A percentile compares a stretch with the other conserved stretches of the same genome.
These are phyloP conservation scores for Meira miltonrushii DNA, from an alignment of 1,284 basidiomycete genomes.

Conservation along the genomic window DNA sequence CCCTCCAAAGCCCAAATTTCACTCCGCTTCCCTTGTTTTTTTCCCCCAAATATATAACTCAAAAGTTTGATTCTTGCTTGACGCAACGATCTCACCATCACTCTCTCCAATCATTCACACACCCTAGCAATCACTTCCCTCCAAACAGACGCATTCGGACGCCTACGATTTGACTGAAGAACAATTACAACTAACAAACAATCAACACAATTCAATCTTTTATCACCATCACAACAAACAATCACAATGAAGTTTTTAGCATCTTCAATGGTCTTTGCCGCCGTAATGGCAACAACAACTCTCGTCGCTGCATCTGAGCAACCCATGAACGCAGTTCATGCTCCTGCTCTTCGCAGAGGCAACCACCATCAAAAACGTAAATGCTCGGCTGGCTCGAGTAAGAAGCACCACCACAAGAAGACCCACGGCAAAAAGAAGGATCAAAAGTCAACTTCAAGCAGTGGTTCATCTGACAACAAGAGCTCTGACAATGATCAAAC, in stretches of 20 bases:
- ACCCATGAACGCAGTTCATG: slow-evolving; percentile 16
- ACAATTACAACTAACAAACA: background rate
- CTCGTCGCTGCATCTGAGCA: slow-evolving; percentile 24
- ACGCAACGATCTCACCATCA: background rate
- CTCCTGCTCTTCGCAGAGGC: slow-evolving; percentile 19
- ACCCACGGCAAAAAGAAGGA: background rate
- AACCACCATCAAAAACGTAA: slow-evolving; percentile 16
- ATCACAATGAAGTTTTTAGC: slow-evolving; percentile 25
- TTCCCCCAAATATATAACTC: background rate
- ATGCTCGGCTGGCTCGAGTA: slow-evolving; percentile 14
- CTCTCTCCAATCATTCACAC: background rate
- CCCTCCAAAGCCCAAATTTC: background rate
- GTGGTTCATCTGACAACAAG: background rate
- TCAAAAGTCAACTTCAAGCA: background rate
- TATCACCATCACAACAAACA: background rate
- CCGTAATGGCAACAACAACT: slow-evolving; percentile 23
- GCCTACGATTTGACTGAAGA: too few relatives aligned
- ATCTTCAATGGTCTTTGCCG: slow-evolving; percentile 20
- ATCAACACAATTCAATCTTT: background rate
- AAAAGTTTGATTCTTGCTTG: background rate
- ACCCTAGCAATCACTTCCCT: background rate
- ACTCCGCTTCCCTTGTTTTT: background rate
- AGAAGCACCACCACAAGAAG: too few relatives aligned
- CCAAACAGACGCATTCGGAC: background rate
- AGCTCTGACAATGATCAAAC: slow-evolving; percentile 2